These are phyloP conservation scores for Malania oleifera DNA, from an alignment of 164 flowering plant genomes.

Conservation along the genomic window DNA sequence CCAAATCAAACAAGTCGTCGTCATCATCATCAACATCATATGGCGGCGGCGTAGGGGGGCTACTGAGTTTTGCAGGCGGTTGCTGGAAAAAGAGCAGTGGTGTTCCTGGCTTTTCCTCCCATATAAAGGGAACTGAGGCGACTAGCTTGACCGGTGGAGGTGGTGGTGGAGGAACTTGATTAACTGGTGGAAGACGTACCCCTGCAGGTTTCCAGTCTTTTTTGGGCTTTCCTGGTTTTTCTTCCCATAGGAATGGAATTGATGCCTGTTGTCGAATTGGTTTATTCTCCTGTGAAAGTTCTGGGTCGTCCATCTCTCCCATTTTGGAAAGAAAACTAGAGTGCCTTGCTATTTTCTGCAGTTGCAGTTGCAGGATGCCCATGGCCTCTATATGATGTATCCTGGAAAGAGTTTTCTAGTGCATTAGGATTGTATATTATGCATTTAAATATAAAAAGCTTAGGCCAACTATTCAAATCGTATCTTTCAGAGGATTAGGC, in stretches of 20 bases:
- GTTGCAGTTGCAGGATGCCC: slow-evolving; percentile 1
- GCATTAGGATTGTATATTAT: too few species aligned
- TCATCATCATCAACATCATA: too few species aligned
- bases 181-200: slow-evolving; percentile 5
- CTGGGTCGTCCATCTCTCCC: slow-evolving; percentile 25
- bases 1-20: slow-evolving; percentile 30
- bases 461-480: too few species aligned
- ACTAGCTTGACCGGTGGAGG: slow-evolving; percentile 44
- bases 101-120: slow-evolving; percentile 83
- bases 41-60: slow-evolving; percentile 15
- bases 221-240: slow-evolving; percentile 71
- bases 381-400: too few species aligned
- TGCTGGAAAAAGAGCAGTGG: slow-evolving; percentile 33
- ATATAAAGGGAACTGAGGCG: slow-evolving; percentile 63
- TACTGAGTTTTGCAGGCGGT: slow-evolving; percentile 13
- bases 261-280: slow-evolving; percentile 39
- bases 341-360: neutral
- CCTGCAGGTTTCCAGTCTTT: slow-evolving; percentile 52
- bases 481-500: slow-evolving; percentile 18
- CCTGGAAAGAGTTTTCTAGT: too few species aligned
- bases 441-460: too few species aligned
- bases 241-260: slow-evolving; percentile 86
- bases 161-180: neutral
- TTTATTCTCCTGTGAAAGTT: slow-evolving; percentile 15
- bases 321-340: slow-evolving; percentile 11